Evolutionary conservation across 2,329 filamentous ascomycete species (phyloP), one percentile per base, ranked within the genome.

Genomic region (Ophiostoma quercus): DNA sequence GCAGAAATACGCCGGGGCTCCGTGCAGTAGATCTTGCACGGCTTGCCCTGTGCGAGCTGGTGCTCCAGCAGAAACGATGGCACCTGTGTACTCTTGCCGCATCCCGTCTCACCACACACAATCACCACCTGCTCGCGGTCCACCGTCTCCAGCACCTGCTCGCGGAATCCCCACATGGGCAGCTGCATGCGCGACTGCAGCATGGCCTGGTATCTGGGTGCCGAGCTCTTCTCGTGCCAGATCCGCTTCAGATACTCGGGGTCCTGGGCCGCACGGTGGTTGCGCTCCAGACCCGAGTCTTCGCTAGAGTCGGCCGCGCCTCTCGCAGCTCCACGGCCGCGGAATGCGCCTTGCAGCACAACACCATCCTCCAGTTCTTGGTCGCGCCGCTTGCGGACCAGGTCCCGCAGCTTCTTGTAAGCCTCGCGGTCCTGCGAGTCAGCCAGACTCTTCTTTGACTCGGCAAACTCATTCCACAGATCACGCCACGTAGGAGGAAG

Each of bases 81-180:
- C n/a, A 97, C 90, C 76, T 99, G 95, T 0, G 95, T 99, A 79
- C 93, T 97, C 82, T 99, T 99, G 73, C 95, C 95, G 77, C 91
- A 97, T 74, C 95, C 95, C 2, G 95, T 99, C 80, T 99, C 95
- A 77, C 95, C 95, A 77, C 94, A 98, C 39, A 99, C 87, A 71
- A 99, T 97, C 11, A 95, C 89, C 11, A 96, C 90, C 76, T 95
- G 94, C 73, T 96, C 86, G 29, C 86, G 83, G 66, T 92, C 89
- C 39, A 99, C 89, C 1, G 91, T 87, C 34, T 87, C 83, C 14
- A 98, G 81, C 8, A 97, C 92, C 67, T 92, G 85, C 14, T 91
- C 82, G 74, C 89, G 90, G 78, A 95, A 97, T 14, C 86, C 84
- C 87, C 91, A 97, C 83, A 99, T 97, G 0, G 95, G 95, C 22